Conservation (phyloP, 306 rosid species). For the Psophocarpus tetragonolobus region DNA sequence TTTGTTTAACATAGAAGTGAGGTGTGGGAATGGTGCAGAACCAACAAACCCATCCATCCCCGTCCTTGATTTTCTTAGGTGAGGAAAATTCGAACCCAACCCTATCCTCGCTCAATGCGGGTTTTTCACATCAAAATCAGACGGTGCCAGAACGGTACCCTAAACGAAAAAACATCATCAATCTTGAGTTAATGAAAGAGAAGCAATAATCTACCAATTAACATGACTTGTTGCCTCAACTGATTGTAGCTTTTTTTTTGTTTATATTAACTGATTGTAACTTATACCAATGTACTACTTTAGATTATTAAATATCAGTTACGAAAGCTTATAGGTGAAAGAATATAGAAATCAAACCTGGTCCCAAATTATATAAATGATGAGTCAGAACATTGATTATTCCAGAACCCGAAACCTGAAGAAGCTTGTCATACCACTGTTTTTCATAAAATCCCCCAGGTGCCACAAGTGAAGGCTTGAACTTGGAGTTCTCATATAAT, state of each 20-base stretch:
- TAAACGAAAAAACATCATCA: background rate
- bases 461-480: slow-evolving; percentile 74
- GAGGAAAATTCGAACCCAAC: too few species aligned
- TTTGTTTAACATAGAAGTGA: too few species aligned
- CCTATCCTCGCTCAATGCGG: too few species aligned
- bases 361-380: slow-evolving; percentile 88
- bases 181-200: background rate
- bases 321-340: slow-evolving; percentile 7
- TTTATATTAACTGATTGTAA: too few species aligned
- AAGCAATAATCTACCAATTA: background rate
- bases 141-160: too few species aligned
- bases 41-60: too few species aligned
- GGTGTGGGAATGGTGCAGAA: too few species aligned
- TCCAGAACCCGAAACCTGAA: slow-evolving; percentile 78
- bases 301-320: slow-evolving; percentile 14
- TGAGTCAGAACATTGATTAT: slow-evolving; percentile 73
- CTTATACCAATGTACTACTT: background rate
- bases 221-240: background rate
- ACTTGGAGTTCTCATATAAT: slow-evolving; percentile 49
- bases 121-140: too few species aligned
- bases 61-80: too few species aligned
- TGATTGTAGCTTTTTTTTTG: too few species aligned
- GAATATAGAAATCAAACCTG: slow-evolving; percentile 60
- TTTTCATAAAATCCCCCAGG: slow-evolving; percentile 90
- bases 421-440: slow-evolving; percentile 73